Evolutionary conservation across 2,329 filamentous ascomycete species (phyloP), one percentile per base, ranked within the genome.

Genomic region (Penicillium sp.): DNA sequence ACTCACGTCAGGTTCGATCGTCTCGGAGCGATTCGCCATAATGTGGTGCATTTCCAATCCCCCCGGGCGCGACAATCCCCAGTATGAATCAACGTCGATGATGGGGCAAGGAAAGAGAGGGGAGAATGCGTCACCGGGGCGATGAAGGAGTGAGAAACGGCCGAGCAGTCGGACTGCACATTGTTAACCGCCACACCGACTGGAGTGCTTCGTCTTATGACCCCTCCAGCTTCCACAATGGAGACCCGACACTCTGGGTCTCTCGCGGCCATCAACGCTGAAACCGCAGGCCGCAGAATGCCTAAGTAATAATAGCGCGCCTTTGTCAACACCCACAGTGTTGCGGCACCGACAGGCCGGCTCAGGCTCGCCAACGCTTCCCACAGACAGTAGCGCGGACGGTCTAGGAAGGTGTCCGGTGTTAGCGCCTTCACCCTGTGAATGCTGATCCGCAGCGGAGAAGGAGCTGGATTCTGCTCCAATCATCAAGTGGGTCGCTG

Each of bases 1-100:
- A 54, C 57, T 25, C 16, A 61, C 58, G 37, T 61, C 56, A 10
- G 55, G 51, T 36, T 60, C 58, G 41, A 60, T 57, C 18, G 45
- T 34, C 7, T 37, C 19, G 13, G 43, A 46, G 28, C 25, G 39
- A 26, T 41, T 30, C 9, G 46, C 38, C 17, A 36, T 27, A 16
- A 28, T 32, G 35, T 29, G 36, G 28, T 39, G 28, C 46, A 51
- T 50, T 6, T 19, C 39, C 30, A 10, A 26, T 20, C 15, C 9
- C 15, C 36, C 17, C 21, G 16, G 21, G 17, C 18, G 27, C 34
- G 2, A 31, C 10, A 14, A 17, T 13, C 27, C 26, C 9, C 17
- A n/a, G 11, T n/a, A 6, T 27, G 25, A n/a, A 13, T n/a, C 10
- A 27, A 6, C 14, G 6, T 27, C 11, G 21, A 7, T n/a, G 25